These are phyloP conservation scores for Aspergillus chevalieri DNA, from an alignment of 2,329 filamentous ascomycete genomes.

Conservation along the genomic window DNA sequence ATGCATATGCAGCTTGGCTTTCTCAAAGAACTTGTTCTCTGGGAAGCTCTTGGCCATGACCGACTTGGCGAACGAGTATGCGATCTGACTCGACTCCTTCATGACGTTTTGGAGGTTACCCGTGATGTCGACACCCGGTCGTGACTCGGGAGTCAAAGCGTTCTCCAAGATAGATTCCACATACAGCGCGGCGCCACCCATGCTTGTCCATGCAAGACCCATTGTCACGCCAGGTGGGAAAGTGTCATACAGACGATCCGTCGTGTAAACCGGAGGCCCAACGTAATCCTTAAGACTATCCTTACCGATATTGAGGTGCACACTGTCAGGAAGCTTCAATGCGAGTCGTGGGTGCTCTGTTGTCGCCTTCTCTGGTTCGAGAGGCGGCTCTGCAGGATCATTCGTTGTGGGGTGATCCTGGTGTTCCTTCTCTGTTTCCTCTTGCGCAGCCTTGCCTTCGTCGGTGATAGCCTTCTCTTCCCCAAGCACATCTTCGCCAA, in stretches of 20 bases:
- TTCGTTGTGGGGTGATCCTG: constrained; percentile 54
- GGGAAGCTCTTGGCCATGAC: constrained; percentile 79
- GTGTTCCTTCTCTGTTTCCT: constrained; percentile 52
- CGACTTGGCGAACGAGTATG: constrained; percentile 92
- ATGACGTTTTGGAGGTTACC: constrained; percentile 94
- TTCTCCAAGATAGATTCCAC: constrained; percentile 93
- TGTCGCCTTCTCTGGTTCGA: constrained; percentile 34
- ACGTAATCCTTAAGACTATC: constrained; percentile 95
- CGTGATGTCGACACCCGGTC: constrained; percentile 79
- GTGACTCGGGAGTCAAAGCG: constrained; percentile 65
- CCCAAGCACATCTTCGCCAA: constrained; percentile 75
- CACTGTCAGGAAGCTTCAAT: constrained; percentile 75
- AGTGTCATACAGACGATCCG: constrained; percentile 88
- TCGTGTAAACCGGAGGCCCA: constrained; percentile 89
- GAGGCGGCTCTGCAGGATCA: constrained; percentile 45
- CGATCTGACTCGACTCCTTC: constrained; percentile 94
- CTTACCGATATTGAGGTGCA: constrained; percentile 80
- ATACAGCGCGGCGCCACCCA: constrained; percentile 94
- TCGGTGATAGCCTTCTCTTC: constrained; percentile 78
- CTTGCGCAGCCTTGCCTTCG: constrained; percentile 72
- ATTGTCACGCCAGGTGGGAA: constrained; percentile 93
- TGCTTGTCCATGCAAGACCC: constrained; percentile 96
- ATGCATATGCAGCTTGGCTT: constrained; percentile 90
- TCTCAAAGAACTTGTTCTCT: constrained; percentile 91
- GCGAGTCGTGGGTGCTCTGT: constrained; percentile 63